These are phyloP conservation scores for Cadophora gregata DNA, from an alignment of 2,329 filamentous ascomycete species.

Conservation along the genomic window DNA sequence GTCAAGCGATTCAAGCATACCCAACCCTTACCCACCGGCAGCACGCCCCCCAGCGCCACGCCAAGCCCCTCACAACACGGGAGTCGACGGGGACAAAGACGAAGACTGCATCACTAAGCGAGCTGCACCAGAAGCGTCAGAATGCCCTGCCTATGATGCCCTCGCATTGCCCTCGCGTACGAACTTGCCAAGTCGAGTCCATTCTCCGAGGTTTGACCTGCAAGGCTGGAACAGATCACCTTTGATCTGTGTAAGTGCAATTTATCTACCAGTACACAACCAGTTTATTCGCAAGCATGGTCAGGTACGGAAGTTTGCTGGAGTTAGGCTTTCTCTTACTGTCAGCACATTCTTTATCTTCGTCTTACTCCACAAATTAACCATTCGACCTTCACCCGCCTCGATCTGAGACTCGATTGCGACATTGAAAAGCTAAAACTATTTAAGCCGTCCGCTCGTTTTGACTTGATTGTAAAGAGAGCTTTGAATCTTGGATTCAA, in stretches of 20 bases:
- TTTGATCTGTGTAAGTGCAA: neutral
- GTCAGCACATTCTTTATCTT: too few species aligned
- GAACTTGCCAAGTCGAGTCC: neutral
- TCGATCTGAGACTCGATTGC: too few species aligned
- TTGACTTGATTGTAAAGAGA: too few species aligned
- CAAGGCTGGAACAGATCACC: neutral
- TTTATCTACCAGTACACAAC: neutral
- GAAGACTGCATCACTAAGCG: neutral
- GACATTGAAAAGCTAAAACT: too few species aligned
- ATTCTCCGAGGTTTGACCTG: neutral
- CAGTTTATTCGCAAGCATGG: neutral
- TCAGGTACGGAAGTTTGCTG: constrained; percentile 1
- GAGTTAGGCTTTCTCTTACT: neutral
- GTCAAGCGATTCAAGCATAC: neutral
- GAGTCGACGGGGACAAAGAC: too few species aligned
- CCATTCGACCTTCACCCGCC: too few species aligned
- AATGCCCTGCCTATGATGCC: neutral
- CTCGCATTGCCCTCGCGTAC: too few species aligned
- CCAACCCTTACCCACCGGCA: too few species aligned
- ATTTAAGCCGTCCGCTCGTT: too few species aligned
- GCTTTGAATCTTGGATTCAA: neutral
- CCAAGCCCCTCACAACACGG: neutral
- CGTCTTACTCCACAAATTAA: too few species aligned
- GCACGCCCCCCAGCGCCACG: neutral
- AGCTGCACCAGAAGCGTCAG: constrained; percentile 3